Evolutionary conservation across 495 filamentous ascomycete species (phyloP).

Genomic region (Parathielavia appendiculata): DNA sequence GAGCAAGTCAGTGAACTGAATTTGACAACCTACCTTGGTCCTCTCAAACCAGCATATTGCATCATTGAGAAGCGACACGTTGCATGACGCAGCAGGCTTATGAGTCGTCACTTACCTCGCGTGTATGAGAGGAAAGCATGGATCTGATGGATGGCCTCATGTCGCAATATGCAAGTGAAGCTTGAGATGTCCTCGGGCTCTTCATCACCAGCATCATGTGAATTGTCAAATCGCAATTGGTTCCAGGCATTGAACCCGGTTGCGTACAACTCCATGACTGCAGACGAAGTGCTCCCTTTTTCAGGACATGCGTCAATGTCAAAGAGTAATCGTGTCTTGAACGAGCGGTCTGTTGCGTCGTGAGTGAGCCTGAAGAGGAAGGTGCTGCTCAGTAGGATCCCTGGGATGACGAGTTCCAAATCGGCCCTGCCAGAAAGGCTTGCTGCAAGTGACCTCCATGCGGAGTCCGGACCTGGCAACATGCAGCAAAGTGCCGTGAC

Average conservation of each 20-base stretch:
- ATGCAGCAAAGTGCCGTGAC: background rate
- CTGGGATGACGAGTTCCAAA: background rate
- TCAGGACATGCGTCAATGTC: background rate
- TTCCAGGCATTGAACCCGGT: slow-evolving; percentile 50
- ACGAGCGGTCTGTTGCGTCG: background rate
- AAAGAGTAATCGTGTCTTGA: too few relatives aligned
- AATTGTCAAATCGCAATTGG: slow-evolving; percentile 37
- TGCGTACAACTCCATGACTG: slow-evolving; percentile 44
- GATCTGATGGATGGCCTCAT: slow-evolving; percentile 28
- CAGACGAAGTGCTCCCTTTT: background rate
- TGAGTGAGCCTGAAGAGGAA: slow-evolving; percentile 4
- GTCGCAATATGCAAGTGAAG: slow-evolving; percentile 36
- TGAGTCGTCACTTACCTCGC: slow-evolving; percentile 29
- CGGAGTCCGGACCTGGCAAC: background rate
- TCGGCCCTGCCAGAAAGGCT: background rate
- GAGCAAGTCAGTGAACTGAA: background rate
- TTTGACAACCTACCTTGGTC: background rate
- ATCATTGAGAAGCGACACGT: background rate
- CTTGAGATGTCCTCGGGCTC: slow-evolving; percentile 39
- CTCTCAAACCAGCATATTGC: background rate
- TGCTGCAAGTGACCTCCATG: background rate
- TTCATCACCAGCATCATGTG: slow-evolving; percentile 2
- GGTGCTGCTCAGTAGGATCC: background rate
- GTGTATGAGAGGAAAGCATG: slow-evolving; percentile 36
- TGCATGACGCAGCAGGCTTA: background rate